A percentile compares a stretch with the other conserved stretches of the same genome.
These are phyloP conservation scores for Pinus albicaulis DNA, from an alignment of 75 land plant species.

Conservation along the genomic window DNA sequence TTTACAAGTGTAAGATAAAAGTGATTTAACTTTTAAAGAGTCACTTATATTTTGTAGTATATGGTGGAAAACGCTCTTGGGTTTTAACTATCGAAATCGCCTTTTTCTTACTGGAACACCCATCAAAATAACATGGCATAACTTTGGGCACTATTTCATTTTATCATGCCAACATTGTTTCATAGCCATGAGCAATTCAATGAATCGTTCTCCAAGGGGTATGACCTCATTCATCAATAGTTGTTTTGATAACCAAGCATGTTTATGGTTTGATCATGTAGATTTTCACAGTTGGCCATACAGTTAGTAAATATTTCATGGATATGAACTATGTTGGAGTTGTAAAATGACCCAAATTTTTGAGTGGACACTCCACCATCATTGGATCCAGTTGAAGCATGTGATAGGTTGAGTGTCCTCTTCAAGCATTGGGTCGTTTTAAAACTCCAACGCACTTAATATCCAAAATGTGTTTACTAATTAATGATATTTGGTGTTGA, in stretches of 20 bases:
- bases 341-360: not conserved
- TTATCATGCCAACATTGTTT: conserved; percentile 97
- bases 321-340: not conserved
- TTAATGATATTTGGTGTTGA: too few relatives aligned
- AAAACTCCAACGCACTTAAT: too few relatives aligned
- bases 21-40: conserved; percentile 8
- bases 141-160: conserved; percentile 95
- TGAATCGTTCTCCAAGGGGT: conserved; percentile 99
- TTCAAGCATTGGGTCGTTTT: too few relatives aligned
- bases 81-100: conserved; percentile 93
- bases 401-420: too few relatives aligned
- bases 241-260: not conserved
- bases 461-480: too few relatives aligned
- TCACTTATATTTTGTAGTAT: conserved; percentile 38
- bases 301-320: not conserved
- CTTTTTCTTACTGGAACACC: conserved; percentile 94
- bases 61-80: conserved; percentile 96
- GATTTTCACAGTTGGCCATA: not conserved
- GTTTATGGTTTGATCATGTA: not conserved
- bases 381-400: too few relatives aligned
- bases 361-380: too few relatives aligned
- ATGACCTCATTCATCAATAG: conserved; percentile 8
- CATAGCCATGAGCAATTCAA: conserved; percentile 96
- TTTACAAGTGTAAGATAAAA: not conserved
- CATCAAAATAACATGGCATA: conserved; percentile 99